phyloP scores from a whole-genome alignment of 257 asterid genomes.

The Solanum gracilifrons region DNA sequence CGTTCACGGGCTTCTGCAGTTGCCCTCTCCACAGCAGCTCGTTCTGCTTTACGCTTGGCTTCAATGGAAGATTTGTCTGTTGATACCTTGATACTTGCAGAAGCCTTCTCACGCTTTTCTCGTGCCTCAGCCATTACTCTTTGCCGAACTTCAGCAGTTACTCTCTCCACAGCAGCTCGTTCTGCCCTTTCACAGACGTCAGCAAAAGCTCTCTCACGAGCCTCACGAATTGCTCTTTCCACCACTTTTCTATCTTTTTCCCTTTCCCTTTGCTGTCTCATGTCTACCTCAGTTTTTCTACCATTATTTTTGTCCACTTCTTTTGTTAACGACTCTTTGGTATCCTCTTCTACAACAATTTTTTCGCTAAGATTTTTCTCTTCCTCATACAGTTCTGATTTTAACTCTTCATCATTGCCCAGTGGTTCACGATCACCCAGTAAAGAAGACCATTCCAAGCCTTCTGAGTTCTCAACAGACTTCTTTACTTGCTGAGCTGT shows the following conservation, averaged over 20 bases:
- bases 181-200: conserved; percentile 94
- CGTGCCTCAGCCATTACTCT: conserved; percentile 60
- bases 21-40: conserved; percentile 98
- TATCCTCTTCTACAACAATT: conserved; percentile 21
- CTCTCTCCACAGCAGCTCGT: conserved; percentile 83
- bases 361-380: conserved; percentile 5
- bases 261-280: conserved; percentile 61
- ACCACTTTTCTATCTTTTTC: conserved; percentile 73
- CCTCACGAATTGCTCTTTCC: conserved; percentile 92
- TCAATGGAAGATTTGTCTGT: conserved; percentile 44
- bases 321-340: conserved; percentile 22
- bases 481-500: conserved; percentile 13
- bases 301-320: conserved; percentile 22
- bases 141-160: conserved; percentile 67
- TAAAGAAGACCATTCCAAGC: conserved; percentile 17
- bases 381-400: conserved; percentile 21
- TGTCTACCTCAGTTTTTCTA: conserved; percentile 51
- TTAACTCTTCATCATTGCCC: conserved; percentile 24
- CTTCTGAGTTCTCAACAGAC: conserved; percentile 16
- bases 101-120: conserved; percentile 50
- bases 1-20: conserved; percentile 95
- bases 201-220: conserved; percentile 94
- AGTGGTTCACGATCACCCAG: conserved; percentile 15
- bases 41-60: conserved; percentile 78
- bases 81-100: conserved; percentile 26